Conservation (phyloP, 1,284 basidiomycete genomes). For the Ceratobasidium sp. region DNA sequence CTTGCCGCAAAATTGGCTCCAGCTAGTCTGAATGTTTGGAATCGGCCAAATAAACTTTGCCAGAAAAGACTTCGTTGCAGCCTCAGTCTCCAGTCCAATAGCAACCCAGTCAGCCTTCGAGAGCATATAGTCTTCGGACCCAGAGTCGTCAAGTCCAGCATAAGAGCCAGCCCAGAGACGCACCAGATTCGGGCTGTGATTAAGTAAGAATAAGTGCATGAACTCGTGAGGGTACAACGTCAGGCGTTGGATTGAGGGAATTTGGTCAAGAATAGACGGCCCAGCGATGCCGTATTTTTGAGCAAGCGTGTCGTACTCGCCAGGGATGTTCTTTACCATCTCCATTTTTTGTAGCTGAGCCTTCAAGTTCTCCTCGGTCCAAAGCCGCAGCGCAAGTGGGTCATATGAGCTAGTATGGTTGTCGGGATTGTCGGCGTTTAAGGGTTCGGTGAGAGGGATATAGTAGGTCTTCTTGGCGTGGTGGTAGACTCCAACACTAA, state of each 20-base stretch:
- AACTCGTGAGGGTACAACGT: constrained; percentile 37
- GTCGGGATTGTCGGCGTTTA: neutral
- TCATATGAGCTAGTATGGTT: neutral
- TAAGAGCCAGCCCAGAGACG: neutral
- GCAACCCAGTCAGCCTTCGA: constrained; percentile 56
- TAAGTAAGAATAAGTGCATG: constrained; percentile 32
- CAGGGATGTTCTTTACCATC: neutral
- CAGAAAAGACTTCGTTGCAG: constrained; percentile 54
- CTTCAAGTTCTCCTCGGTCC: constrained; percentile 21
- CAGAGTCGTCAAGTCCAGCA: constrained; percentile 10
- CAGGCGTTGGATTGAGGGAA: constrained; percentile 14
- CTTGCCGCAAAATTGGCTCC: constrained; percentile 55
- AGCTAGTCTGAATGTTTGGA: constrained; percentile 53
- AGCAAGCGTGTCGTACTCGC: constrained; percentile 50
- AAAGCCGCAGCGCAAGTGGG: constrained; percentile 3
- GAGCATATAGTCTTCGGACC: constrained; percentile 2
- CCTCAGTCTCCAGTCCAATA: constrained; percentile 55
- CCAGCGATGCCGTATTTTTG: constrained; percentile 62
- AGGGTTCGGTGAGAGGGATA: constrained; percentile 50
- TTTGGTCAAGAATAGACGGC: constrained; percentile 54
- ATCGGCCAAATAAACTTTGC: constrained; percentile 53
- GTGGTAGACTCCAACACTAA: constrained; percentile 54
- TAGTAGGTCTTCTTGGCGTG: constrained; percentile 55
- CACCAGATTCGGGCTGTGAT: constrained; percentile 34
- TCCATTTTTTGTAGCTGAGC: constrained; percentile 3